Base-by-base conservation (phyloP, 192 early-diverging fungal genomes). In the Pecoramyces ruminantium region DNA sequence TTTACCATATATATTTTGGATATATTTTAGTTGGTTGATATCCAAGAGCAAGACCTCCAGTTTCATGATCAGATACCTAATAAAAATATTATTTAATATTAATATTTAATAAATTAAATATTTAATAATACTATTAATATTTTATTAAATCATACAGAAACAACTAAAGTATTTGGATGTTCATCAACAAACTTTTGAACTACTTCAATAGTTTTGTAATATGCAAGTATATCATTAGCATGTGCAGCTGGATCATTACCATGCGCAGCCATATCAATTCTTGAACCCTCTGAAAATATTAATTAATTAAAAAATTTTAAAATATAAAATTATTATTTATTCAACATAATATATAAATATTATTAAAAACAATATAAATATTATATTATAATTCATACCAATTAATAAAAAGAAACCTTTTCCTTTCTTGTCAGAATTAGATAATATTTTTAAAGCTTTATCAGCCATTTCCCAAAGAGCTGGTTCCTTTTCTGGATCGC, bases 31-130 rank as follows among this genome's bases (percentile, higher is more conserved):
- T 80, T 29, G 79, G 39, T 80, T 80, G 79, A 40, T 77, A 77
- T 21, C 79, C 95, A 30, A 96, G 86, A 0, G 95, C 90, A 28
- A 98, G 88, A 4, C 98, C 98, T 51, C 98, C 98, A 0, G 98
- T 99, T 86, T 99, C 98, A 85, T 99, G 98, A 86, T 99, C 98
- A 28, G 86, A 87, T 25, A 86, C 85, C 84, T 85, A 67, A 85
- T 1, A 18, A 17, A 79, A n/a, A n/a, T n/a, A n/a, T n/a, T n/a
- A n/a, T n/a, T n/a, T n/a, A 28, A 29, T 80, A 80, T 25, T 30
- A 81, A 30, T 29, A 28, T 0, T 78, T 14, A 9, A 29, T 9
- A 90, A 91, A 28, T 86, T 92, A 91, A 89, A n/a, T n/a, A n/a
- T n/a, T n/a, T 77, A 95, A 96, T 40, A 99, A 94, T 90, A 99